Conservation (phyloP, 1,284 basidiomycete genomes). For the Inonotus hispidus region DNA sequence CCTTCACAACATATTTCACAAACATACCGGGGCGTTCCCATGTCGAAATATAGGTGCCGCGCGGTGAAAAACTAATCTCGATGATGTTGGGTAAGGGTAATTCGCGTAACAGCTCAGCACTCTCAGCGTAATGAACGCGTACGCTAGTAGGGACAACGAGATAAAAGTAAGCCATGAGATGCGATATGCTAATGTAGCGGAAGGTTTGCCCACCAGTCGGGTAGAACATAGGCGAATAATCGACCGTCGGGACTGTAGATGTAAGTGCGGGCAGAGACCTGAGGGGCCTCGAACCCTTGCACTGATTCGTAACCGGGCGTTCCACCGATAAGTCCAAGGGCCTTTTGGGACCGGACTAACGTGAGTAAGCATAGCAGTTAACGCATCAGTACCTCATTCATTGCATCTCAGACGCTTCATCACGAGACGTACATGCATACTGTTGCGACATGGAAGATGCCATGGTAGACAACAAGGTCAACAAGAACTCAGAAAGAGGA, state of each 20-base stretch:
- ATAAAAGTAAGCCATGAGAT: neutral
- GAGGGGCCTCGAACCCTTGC: constrained; percentile 61
- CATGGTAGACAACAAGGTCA: constrained; percentile 18
- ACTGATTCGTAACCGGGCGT: constrained; percentile 72
- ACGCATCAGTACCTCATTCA: neutral
- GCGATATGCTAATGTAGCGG: neutral
- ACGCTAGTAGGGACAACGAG: constrained; percentile 42
- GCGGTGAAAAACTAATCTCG: constrained; percentile 88
- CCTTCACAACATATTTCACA: constrained; percentile 3
- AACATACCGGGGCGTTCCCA: constrained; percentile 81
- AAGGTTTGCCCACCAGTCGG: constrained; percentile 51
- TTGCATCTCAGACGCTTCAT: neutral
- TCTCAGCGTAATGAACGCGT: constrained; percentile 72
- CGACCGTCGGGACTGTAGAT: constrained; percentile 87
- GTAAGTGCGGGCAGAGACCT: constrained; percentile 68
- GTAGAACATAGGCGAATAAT: constrained; percentile 80
- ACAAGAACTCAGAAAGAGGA: constrained; percentile 28
- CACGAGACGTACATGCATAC: constrained; percentile 13
- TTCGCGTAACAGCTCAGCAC: constrained; percentile 65
- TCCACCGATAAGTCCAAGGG: constrained; percentile 79
- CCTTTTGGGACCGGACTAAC: constrained; percentile 92
- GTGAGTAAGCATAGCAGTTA: neutral
- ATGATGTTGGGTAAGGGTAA: constrained; percentile 68
- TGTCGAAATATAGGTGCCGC: constrained; percentile 87
- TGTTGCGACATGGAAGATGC: constrained; percentile 20